Conservation (phyloP, 2,329 filamentous ascomycete species). For the Aureobasidium leucospermi region DNA sequence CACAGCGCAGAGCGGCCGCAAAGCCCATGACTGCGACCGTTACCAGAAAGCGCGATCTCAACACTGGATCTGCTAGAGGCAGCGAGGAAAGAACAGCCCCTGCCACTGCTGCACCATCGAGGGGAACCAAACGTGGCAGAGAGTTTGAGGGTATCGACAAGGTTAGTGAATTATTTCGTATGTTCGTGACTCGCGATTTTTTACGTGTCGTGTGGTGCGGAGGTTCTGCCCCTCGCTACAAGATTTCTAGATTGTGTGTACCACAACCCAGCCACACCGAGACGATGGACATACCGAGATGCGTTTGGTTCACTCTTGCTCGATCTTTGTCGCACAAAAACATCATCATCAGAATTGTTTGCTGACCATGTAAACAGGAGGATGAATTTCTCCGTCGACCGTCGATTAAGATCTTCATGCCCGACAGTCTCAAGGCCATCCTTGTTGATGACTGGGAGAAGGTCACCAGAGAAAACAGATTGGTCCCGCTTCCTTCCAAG, state of each 20-base stretch:
- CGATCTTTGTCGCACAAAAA: not conserved
- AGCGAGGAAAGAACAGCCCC: slow-evolving; percentile 69
- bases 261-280: not conserved
- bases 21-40: slow-evolving; percentile 33
- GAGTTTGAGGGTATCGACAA: slow-evolving; percentile 73
- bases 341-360: not conserved
- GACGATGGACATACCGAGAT: not conserved
- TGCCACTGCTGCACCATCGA: slow-evolving; percentile 50
- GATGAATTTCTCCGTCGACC: slow-evolving; percentile 78
- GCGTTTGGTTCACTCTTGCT: not conserved
- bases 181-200: not conserved
- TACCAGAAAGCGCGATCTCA: slow-evolving; percentile 52
- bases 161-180: slow-evolving; percentile 42
- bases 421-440: slow-evolving; percentile 82
- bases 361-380: slow-evolving; percentile 52
- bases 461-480: slow-evolving; percentile 86
- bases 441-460: slow-evolving; percentile 99
- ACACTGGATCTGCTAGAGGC: slow-evolving; percentile 49
- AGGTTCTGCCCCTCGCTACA: slow-evolving; percentile 1
- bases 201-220: not conserved
- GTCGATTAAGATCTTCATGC: slow-evolving; percentile 76
- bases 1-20: slow-evolving; percentile 43
- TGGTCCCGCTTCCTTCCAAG: slow-evolving; percentile 74
- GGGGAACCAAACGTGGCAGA: slow-evolving; percentile 66
- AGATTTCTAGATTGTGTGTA: not conserved